These are phyloP conservation scores for Claviceps sp. DNA, from an alignment of 2,329 filamentous ascomycete genomes.

Conservation along the genomic window DNA sequence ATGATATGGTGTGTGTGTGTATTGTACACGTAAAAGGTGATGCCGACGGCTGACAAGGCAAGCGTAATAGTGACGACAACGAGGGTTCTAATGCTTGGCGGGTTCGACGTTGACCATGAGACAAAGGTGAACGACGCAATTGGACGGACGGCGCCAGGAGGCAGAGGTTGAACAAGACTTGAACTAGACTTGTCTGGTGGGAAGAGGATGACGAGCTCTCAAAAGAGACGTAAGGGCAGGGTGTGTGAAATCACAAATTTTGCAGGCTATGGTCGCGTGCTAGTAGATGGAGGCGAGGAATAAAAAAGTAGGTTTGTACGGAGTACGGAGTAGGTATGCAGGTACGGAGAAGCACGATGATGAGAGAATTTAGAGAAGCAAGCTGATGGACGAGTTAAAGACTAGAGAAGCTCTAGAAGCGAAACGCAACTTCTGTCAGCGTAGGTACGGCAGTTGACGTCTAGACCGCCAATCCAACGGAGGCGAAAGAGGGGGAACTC, in stretches of 20 bases:
- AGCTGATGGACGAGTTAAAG: too few species aligned
- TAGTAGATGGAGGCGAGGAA: background rate
- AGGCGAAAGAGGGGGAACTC: too few species aligned
- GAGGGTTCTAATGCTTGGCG: background rate
- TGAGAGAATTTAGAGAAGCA: too few species aligned
- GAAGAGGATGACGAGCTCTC: background rate
- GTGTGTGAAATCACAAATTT: background rate
- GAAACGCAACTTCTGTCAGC: too few species aligned
- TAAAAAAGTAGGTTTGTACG: too few species aligned
- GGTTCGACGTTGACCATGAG: background rate
- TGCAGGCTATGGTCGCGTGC: background rate
- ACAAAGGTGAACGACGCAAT: background rate
- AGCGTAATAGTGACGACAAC: conserved; percentile 1
- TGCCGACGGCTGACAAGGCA: background rate
- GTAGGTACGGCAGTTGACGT: too few species aligned
- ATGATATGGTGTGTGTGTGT: background rate
- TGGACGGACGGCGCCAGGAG: background rate
- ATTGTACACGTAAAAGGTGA: background rate
- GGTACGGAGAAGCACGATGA: too few species aligned
- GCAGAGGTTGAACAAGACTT: background rate
- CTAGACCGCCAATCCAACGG: too few species aligned
- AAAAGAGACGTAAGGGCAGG: background rate
- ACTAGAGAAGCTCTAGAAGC: too few species aligned
- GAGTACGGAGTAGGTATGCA: too few species aligned
- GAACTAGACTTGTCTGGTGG: background rate